phyloP scores from a whole-genome alignment of 2,329 filamentous ascomycete genomes.

The Colletotrichum nymphaeae region DNA sequence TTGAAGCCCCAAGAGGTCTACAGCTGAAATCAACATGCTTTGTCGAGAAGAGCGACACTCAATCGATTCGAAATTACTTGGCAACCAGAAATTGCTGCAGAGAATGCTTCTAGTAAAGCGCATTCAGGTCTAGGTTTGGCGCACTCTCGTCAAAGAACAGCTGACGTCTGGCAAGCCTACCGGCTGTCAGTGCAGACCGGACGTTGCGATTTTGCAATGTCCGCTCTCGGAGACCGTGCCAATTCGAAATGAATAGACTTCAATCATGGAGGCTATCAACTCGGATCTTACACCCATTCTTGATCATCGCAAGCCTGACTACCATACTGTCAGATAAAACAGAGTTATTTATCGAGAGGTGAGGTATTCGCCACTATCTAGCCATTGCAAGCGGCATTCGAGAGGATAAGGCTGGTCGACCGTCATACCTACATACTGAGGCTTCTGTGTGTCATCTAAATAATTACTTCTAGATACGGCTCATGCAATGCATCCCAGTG shows the following conservation, averaged over 20 bases:
- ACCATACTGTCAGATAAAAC: neutral
- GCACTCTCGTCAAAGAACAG: neutral
- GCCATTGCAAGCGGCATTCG: neutral
- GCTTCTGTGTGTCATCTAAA: neutral
- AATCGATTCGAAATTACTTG: neutral
- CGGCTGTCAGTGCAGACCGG: neutral
- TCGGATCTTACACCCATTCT: neutral
- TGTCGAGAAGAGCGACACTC: neutral
- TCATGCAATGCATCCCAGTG: neutral
- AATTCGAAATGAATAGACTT: neutral
- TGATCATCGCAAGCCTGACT: neutral
- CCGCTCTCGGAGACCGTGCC: neutral
- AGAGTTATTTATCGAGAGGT: neutral
- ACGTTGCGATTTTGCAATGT: neutral
- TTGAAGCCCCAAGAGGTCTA: neutral
- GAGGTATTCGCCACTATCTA: neutral
- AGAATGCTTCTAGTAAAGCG: neutral
- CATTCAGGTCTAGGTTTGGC: neutral
- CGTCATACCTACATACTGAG: neutral
- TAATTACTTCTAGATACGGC: neutral
- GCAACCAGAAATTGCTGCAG: neutral
- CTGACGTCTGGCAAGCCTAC: neutral
- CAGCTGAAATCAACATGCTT: neutral
- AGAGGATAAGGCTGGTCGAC: neutral
- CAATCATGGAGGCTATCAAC: neutral